A percentile compares a stretch with the other conserved stretches of the same genome.
Conservation (phyloP, 192 early-diverging fungal species). For the Chytriomyces sp. region DNA sequence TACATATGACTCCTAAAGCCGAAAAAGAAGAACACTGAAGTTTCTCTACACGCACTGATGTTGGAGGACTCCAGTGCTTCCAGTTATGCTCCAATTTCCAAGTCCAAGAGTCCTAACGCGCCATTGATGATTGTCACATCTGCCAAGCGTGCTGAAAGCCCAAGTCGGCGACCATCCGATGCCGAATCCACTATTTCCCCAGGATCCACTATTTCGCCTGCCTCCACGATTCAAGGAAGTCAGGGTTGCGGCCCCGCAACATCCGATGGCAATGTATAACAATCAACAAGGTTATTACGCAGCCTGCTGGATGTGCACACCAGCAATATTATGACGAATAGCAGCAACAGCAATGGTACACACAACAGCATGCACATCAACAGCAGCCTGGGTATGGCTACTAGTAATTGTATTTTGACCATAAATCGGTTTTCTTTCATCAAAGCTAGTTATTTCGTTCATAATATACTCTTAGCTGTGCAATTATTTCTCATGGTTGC, state of each 20-base stretch:
- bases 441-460: no score
- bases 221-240: not conserved
- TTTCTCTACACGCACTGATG: constrained; percentile 1
- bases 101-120: not conserved
- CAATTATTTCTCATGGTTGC: no score
- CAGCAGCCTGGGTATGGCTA: not conserved
- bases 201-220: no score
- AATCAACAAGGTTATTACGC: not conserved
- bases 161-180: not conserved
- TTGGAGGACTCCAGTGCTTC: not conserved
- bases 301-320: no score
- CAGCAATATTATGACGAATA: no score
- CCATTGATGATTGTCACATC: not conserved
- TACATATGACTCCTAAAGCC: not conserved
- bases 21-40: not conserved
- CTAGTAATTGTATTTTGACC: not conserved
- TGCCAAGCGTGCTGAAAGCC: not conserved
- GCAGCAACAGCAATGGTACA: not conserved
- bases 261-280: not conserved
- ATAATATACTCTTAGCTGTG: no score
- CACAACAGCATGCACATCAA: not conserved
- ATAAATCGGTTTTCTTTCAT: no score
- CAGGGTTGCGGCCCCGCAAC: not conserved
- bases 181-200: not conserved
- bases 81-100: not conserved